These are phyloP conservation scores for Mycena metata DNA, from an alignment of 768 basidiomycete genomes.

Conservation along the genomic window DNA sequence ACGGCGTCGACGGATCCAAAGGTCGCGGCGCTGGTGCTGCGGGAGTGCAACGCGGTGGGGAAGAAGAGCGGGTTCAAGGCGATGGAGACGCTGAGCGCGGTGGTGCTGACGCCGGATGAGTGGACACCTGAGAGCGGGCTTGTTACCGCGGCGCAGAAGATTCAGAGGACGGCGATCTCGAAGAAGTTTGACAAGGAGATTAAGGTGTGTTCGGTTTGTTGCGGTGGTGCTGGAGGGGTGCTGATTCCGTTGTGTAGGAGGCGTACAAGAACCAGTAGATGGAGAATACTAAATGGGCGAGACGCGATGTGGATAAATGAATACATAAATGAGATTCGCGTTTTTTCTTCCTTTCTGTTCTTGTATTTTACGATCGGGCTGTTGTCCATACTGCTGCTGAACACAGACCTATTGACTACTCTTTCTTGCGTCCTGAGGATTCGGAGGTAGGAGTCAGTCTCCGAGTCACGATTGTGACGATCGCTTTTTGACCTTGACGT, in stretches of 20 bases:
- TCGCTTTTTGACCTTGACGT: too few relatives aligned
- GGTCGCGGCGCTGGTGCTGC: constrained; percentile 74
- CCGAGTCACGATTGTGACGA: too few relatives aligned
- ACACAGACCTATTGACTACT: too few relatives aligned
- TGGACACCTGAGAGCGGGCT: constrained; percentile 94
- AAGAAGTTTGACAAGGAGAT: constrained; percentile 75
- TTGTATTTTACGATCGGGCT: constrained; percentile 14
- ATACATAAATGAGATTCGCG: background rate
- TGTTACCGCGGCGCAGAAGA: constrained; percentile 93
- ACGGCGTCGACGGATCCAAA: constrained; percentile 55
- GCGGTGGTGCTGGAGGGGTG: background rate
- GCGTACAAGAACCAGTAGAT: constrained; percentile 49
- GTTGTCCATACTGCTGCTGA: background rate
- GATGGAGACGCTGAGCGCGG: constrained; percentile 81
- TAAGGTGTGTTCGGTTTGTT: constrained; percentile 57
- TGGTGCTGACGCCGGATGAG: constrained; percentile 85
- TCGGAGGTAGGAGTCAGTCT: too few relatives aligned
- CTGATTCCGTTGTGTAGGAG: constrained; percentile 40
- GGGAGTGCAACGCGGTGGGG: constrained; percentile 82
- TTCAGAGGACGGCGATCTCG: constrained; percentile 81
- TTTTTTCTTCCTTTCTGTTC: background rate
- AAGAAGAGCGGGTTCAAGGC: constrained; percentile 90
- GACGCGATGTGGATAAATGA: too few relatives aligned
- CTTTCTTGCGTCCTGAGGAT: too few relatives aligned
- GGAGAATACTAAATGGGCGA: too few relatives aligned